Evolutionary conservation across 441 rosid genomes (phyloP).

Genomic region (Capsella rubella): DNA sequence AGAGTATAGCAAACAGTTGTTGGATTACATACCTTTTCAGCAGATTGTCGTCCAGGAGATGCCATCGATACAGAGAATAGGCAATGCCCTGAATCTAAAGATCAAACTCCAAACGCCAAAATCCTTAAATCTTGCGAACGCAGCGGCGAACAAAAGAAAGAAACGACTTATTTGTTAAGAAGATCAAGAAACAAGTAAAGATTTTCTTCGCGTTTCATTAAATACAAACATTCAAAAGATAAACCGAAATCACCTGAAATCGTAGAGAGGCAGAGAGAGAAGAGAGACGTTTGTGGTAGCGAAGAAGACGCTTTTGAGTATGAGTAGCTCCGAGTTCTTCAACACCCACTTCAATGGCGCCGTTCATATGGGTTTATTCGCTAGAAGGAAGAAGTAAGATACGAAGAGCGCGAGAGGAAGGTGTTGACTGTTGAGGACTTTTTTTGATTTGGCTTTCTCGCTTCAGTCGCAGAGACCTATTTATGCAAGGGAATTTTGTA

Average conservation of each 20-base stretch:
- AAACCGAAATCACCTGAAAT: neutral
- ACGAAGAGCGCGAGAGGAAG: neutral
- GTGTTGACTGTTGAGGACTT: neutral
- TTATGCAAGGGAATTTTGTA: too few species aligned
- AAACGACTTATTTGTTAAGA: neutral
- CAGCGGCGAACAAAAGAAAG: neutral
- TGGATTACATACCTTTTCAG: slow-evolving; percentile 27
- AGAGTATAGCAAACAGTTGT: neutral
- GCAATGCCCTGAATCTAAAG: neutral
- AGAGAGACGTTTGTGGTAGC: neutral
- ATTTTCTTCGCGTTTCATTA: neutral
- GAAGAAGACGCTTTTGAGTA: neutral
- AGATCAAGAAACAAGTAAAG: neutral
- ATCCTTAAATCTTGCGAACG: neutral
- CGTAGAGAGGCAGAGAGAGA: neutral
- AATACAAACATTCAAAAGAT: neutral
- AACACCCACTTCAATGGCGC: neutral
- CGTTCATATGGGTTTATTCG: neutral
- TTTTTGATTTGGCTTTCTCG: neutral
- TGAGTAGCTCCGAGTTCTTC: neutral
- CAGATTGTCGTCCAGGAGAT: slow-evolving; percentile 29
- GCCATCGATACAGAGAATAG: slow-evolving; percentile 42
- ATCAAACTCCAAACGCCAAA: neutral
- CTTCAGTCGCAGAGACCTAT: neutral
- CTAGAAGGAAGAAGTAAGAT: neutral